phyloP scores from a whole-genome alignment of 805 yeast genomes.

The Tetrapisispora taiwanensis region DNA sequence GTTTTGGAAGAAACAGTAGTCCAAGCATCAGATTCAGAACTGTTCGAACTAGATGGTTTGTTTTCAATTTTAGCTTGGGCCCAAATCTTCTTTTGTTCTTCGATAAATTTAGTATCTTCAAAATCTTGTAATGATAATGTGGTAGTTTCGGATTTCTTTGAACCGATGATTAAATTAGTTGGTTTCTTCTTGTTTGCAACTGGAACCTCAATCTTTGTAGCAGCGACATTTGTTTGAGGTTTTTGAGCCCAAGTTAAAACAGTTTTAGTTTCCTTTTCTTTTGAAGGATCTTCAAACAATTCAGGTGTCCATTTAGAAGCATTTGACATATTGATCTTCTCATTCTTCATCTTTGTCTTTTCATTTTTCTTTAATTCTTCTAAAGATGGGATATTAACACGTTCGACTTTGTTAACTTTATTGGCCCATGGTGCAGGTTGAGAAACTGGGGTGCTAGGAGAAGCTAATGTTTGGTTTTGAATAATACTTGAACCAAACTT shows the following conservation, averaged over 20 bases:
- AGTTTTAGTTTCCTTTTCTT: conserved; percentile 14
- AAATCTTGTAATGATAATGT: conserved; percentile 8
- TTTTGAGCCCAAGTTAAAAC: conserved; percentile 25
- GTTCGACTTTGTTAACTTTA: conserved; percentile 9
- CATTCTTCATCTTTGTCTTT: conserved; percentile 9
- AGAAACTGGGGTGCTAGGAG: conserved; percentile 4
- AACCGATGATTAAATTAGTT: background rate
- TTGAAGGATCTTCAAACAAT: conserved; percentile 14
- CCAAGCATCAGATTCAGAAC: conserved; percentile 15
- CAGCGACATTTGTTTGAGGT: conserved; percentile 7
- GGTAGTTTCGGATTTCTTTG: background rate
- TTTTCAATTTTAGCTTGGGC: conserved; percentile 57
- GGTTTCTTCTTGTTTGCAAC: conserved; percentile 2
- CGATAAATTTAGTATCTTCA: conserved; percentile 20
- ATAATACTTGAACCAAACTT: conserved; percentile 12
- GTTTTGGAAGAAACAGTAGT: conserved; percentile 25
- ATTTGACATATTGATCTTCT: conserved; percentile 7
- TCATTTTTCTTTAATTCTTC: conserved; percentile 10
- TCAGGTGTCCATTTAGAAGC: conserved; percentile 17
- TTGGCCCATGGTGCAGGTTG: conserved; percentile 26
- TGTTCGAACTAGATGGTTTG: background rate
- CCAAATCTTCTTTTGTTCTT: conserved; percentile 27
- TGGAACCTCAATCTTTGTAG: conserved; percentile 14
- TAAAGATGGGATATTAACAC: conserved; percentile 16
- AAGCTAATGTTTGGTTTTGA: conserved; percentile 11